phyloP scores from a whole-genome alignment of 192 early-diverging fungal species.

The Dimargaris cristalligena region DNA sequence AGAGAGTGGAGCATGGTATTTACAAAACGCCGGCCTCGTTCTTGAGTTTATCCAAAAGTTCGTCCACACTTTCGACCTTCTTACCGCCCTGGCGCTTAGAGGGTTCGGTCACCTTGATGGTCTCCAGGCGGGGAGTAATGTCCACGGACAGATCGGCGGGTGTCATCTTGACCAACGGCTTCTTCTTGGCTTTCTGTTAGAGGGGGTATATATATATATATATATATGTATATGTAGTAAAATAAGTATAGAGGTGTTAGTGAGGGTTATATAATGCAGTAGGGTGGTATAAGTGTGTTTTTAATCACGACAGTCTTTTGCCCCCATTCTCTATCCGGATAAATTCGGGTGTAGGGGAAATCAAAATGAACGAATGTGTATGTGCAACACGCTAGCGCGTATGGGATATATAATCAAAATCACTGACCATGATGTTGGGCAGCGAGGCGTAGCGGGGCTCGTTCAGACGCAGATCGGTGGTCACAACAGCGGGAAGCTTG shows the following conservation, averaged over 20 bases:
- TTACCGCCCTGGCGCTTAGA: conserved; percentile 81
- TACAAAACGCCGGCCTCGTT: conserved; percentile 62
- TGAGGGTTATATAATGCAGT: too few relatives aligned
- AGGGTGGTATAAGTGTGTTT: too few relatives aligned
- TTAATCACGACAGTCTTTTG: too few relatives aligned
- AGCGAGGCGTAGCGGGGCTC: conserved; percentile 91
- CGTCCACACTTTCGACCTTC: conserved; percentile 85
- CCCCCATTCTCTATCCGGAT: too few relatives aligned
- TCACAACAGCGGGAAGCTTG: conserved; percentile 80
- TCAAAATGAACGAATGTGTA: too few relatives aligned
- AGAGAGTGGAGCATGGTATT: too few relatives aligned
- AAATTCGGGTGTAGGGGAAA: too few relatives aligned
- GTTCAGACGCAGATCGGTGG: conserved; percentile 90
- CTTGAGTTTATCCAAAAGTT: conserved; percentile 75
- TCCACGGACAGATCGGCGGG: conserved; percentile 73
- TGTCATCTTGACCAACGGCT: conserved; percentile 65
- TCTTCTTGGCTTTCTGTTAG: conserved; percentile 99
- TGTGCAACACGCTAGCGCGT: too few relatives aligned
- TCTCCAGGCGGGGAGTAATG: conserved; percentile 65
- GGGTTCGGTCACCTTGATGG: conserved; percentile 81
- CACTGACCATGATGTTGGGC: conserved; percentile 21
- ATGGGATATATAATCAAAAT: too few relatives aligned
- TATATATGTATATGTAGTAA: too few relatives aligned
- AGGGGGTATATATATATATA: too few relatives aligned
- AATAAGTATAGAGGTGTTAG: too few relatives aligned